phyloP scores from a whole-genome alignment of 2,329 filamentous ascomycete genomes.

The Herpomyces periplanetae region DNA sequence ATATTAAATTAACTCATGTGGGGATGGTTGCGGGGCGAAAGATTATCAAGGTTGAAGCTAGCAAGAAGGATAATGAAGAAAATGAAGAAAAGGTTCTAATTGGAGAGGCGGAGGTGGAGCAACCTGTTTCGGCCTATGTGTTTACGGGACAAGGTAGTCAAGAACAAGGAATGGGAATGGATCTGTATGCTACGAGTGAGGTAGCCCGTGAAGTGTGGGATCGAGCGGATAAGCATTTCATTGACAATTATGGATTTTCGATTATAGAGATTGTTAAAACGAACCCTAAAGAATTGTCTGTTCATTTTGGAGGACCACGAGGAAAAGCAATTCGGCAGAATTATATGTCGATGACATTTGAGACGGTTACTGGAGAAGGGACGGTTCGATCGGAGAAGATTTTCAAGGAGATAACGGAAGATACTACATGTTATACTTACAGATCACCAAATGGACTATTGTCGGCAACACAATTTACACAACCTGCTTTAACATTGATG shows the following conservation, averaged over 20 bases:
- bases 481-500: conserved; percentile 88
- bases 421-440: conserved; percentile 83
- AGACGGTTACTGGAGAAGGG: conserved; percentile 73
- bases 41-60: conserved; percentile 94
- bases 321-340: conserved; percentile 94
- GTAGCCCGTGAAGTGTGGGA: conserved; percentile 96
- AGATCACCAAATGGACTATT: conserved; percentile 69
- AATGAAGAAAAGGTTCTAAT: conserved; percentile 83
- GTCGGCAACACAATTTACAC: conserved; percentile 91
- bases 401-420: conserved; percentile 87
- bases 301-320: conserved; percentile 82
- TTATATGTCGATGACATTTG: conserved; percentile 99
- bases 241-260: conserved; percentile 92
- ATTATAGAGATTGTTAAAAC: conserved; percentile 98
- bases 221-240: conserved; percentile 77
- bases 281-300: conserved; percentile 92
- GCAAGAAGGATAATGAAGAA: conserved; percentile 76
- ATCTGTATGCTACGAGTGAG: conserved; percentile 62
- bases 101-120: conserved; percentile 85
- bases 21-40: conserved; percentile 95
- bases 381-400: conserved; percentile 93
- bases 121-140: conserved; percentile 79
- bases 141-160: conserved; percentile 96
- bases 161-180: conserved; percentile 99
- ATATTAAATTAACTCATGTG: conserved; percentile 77